phyloP scores from a whole-genome alignment of 495 filamentous ascomycete genomes.

The Neurospora sublineolata region DNA sequence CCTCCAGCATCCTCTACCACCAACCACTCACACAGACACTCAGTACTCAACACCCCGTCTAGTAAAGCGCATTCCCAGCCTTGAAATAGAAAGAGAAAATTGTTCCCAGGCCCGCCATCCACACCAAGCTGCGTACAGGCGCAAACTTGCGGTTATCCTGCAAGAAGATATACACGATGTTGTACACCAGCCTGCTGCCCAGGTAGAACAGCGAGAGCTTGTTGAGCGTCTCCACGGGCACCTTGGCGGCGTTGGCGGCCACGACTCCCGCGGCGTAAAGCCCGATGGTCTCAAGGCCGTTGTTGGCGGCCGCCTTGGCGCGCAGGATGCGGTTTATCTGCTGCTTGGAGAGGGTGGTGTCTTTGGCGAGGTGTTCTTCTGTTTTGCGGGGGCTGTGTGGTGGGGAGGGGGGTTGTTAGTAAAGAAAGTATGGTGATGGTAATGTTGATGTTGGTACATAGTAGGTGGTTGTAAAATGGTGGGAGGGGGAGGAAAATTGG shows the following conservation, averaged over 20 bases:
- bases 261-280: slow-evolving; percentile 39
- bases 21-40: neutral
- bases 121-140: slow-evolving; percentile 27
- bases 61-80: slow-evolving; percentile 19
- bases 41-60: neutral
- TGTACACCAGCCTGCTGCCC: slow-evolving; percentile 30
- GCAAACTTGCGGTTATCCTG: slow-evolving; percentile 11
- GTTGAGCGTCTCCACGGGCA: slow-evolving; percentile 27
- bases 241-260: slow-evolving; percentile 34
- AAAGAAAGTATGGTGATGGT: neutral
- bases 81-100: slow-evolving; percentile 30
- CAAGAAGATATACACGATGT: slow-evolving; percentile 8
- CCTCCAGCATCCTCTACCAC: neutral
- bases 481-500: neutral
- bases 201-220: slow-evolving; percentile 30
- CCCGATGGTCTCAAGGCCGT: slow-evolving; percentile 40
- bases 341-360: slow-evolving; percentile 30
- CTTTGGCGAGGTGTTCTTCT: slow-evolving; percentile 19
- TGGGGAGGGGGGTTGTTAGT: neutral
- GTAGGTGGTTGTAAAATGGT: neutral
- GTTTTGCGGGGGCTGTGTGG: slow-evolving; percentile 14
- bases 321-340: slow-evolving; percentile 27
- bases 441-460: neutral
- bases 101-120: slow-evolving; percentile 20
- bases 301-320: slow-evolving; percentile 34